Conservation (phyloP, 2,329 filamentous ascomycete species). For the Pyrenophora tritici-repentis region DNA sequence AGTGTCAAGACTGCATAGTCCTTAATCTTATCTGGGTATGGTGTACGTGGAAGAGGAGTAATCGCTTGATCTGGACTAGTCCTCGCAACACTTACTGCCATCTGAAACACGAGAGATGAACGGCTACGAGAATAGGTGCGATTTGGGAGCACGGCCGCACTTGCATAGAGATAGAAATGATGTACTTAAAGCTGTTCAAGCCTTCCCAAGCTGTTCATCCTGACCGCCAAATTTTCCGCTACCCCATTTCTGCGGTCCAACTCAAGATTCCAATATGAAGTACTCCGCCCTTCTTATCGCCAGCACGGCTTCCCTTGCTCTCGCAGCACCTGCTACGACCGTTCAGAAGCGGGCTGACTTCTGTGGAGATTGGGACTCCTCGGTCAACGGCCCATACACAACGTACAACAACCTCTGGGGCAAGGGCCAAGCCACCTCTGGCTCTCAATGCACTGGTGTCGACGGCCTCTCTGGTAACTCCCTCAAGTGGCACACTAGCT, state of each 20-base stretch:
- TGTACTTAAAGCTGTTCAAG: conserved; percentile 21
- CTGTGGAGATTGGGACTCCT: conserved; percentile 41
- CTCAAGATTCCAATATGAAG: conserved; percentile 31
- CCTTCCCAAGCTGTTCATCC: neutral
- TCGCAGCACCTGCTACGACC: conserved; percentile 35
- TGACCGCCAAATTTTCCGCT: neutral
- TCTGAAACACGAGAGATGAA: conserved; percentile 8
- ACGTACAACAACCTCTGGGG: conserved; percentile 54
- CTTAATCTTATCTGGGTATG: too few species aligned
- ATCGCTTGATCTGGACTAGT: conserved; percentile 9
- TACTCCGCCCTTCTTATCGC: conserved; percentile 30
- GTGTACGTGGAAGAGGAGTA: conserved; percentile 8
- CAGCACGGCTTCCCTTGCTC: conserved; percentile 34
- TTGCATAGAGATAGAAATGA: conserved; percentile 1
- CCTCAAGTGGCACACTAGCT: conserved; percentile 53
- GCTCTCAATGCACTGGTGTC: conserved; percentile 54
- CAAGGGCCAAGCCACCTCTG: conserved; percentile 46
- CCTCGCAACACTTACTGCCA: conserved; percentile 8
- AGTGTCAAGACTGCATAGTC: neutral
- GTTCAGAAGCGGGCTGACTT: conserved; percentile 41
- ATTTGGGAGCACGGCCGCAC: neutral
- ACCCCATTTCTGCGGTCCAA: neutral
- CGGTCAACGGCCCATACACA: conserved; percentile 37
- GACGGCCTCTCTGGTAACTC: conserved; percentile 45
- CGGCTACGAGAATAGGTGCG: neutral